Evolutionary conservation across 257 asterid genomes (phyloP), one percentile per base, ranked within the genome.

Genomic region (Solanum virginianum): DNA sequence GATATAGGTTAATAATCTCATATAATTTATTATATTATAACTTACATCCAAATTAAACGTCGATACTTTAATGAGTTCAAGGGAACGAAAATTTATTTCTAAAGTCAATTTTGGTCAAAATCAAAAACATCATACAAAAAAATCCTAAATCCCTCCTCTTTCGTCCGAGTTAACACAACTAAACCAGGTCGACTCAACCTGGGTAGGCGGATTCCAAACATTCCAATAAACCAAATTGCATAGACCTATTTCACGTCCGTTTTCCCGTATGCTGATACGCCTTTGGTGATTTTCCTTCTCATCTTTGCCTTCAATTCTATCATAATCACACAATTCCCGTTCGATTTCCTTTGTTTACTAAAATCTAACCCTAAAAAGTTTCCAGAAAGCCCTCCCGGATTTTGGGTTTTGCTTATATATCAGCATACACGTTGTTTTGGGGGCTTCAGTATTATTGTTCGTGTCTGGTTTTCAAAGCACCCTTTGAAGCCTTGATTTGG

Each of bases 171-270:
- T 14, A 32, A 14, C n/a, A 26, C 72, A 65, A 26, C 45, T 7
- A 14, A 20, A 26, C 2, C 45, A 45, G 8, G 22, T 32, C 75
- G 39, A 66, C 75, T 66, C 75, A 66, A 32, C 49, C 47, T 17
- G 39, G 77, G 14, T 7, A 10, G 24, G 47, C 83, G 83, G 86
- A 84, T 20, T 45, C 66, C 51, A 74, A 16, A 56, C 82, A 82
- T 62, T 22, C 41, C 43, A 84, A 15, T 72, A 56, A 84, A 71
- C 77, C 65, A 66, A 62, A 84, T 36, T 60, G 26, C 4, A 74
- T 12, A 84, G 47, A 84, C 66, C 54, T 59, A 39, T 26, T 84
- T 84, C 54, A 84, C 86, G 75, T 84, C 83, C 86, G 83, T 22
- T 32, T 84, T 26, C 29, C 74, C 53, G 49, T 68, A 83, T 66